Evolutionary conservation across 169 alveolate genomes (phyloP), one percentile per base, ranked within the genome.

Genomic region (Cryptosporidium ubiquitum): DNA sequence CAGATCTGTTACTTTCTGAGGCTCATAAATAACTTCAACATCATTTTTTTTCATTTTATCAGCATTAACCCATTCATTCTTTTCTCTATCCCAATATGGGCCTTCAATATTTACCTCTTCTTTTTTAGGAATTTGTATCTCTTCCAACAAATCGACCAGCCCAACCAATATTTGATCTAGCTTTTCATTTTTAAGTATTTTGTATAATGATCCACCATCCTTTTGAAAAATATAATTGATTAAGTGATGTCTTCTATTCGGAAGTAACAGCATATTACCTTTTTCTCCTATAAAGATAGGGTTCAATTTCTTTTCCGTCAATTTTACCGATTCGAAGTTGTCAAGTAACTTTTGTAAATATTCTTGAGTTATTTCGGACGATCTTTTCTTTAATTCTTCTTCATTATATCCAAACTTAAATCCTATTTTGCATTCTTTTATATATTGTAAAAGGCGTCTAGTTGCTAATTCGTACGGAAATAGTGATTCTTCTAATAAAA

Each of bases 371-470:
- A 58, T 73, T n/a, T 35, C 70, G 5, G 85, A 73, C n/a, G 57
- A 37, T n/a, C 18, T 58, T 57, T 73, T 57, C 35, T 37, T 51
- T 33, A 73, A 37, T 52, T 73, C 85, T 10, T 73, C 60, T 26
- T 55, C 70, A 73, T 31, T 73, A 37, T 20, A 16, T 39, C 69
- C 85, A 73, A 58, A 73, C 14, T 57, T 57, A 14, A 57, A 10
- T 5, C 85, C 85, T 55, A 73, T 31, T 23, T 73, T 73, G 31
- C 85, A 73, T 51, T 73, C 85, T 57, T 73, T 73, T 68, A 73
- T 0, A 52, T 73, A 73, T 58, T 73, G 85, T 52, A 73, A 33
- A 5, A 73, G 35, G 5, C 85, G 49, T 58, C 85, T 52, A n/a
- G 71, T 55, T 37, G 85, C 85, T 20, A 73, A 57, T 33, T 73